phyloP scores from a whole-genome alignment of 2,329 filamentous ascomycete species.

The Ophiostoma sp. region DNA sequence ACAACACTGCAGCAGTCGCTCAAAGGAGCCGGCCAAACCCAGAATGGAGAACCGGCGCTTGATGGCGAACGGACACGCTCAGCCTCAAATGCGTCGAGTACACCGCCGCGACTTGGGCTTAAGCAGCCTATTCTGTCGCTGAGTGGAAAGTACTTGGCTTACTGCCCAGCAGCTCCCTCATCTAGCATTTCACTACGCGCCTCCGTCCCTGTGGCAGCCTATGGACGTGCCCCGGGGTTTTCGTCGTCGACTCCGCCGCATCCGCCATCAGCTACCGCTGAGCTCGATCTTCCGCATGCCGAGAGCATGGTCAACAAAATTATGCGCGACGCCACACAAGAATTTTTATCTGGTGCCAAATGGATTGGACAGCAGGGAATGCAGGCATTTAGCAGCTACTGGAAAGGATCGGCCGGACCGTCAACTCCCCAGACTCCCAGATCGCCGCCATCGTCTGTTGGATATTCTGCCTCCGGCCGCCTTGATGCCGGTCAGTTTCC shows the following conservation, averaged over 20 bases:
- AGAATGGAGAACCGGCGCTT: slow-evolving; percentile 33
- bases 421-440: slow-evolving; percentile 41
- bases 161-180: slow-evolving; percentile 67
- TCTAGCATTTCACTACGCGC: slow-evolving; percentile 66
- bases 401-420: slow-evolving; percentile 51
- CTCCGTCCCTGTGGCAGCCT: slow-evolving; percentile 51
- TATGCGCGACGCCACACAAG: slow-evolving; percentile 73
- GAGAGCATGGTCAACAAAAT: slow-evolving; percentile 71
- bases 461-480: slow-evolving; percentile 32
- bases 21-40: slow-evolving; percentile 40
- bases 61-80: slow-evolving; percentile 34
- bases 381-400: slow-evolving; percentile 76
- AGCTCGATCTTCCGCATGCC: slow-evolving; percentile 65
- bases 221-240: slow-evolving; percentile 52
- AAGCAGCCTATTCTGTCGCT: slow-evolving; percentile 64
- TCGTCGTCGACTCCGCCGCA: slow-evolving; percentile 62
- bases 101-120: slow-evolving; percentile 39
- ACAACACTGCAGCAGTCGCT: slow-evolving; percentile 67
- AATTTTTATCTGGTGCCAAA: slow-evolving; percentile 66
- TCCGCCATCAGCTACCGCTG: slow-evolving; percentile 60
- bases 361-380: slow-evolving; percentile 73
- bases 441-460: slow-evolving; percentile 36
- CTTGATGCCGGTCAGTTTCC: slow-evolving; percentile 58
- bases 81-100: slow-evolving; percentile 34
- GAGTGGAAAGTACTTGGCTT: slow-evolving; percentile 69